A percentile compares a stretch with the other conserved stretches of the same genome.
Conservation (phyloP, 768 basidiomycete species). For the Tulasnella sp. region DNA sequence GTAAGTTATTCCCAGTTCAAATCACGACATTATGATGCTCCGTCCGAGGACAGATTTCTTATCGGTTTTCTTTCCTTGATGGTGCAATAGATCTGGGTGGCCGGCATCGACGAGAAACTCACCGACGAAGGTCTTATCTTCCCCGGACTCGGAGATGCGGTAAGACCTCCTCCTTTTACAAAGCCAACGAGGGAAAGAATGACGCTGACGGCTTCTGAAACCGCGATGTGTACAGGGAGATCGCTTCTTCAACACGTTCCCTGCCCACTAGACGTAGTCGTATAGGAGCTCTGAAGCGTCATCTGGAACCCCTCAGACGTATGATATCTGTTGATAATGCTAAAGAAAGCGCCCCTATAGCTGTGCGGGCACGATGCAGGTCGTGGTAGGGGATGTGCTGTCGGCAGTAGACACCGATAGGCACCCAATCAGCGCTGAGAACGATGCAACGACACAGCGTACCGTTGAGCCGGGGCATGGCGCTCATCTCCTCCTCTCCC, state of each 20-base stretch:
- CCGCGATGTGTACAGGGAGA: slow-evolving; percentile 63
- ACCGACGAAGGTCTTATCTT: slow-evolving; percentile 76
- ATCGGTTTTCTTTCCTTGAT: slow-evolving; percentile 1
- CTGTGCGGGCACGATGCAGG: slow-evolving; percentile 28
- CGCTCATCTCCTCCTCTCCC: slow-evolving; percentile 17
- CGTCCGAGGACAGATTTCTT: neutral
- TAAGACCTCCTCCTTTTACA: slow-evolving; percentile 42
- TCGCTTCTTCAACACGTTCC: slow-evolving; percentile 75
- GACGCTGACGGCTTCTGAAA: neutral
- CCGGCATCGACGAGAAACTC: slow-evolving; percentile 73
- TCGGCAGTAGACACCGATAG: slow-evolving; percentile 9
- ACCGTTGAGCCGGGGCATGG: neutral
- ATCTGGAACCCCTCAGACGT: neutral
- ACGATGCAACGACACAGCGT: neutral
- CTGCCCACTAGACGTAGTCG: slow-evolving; percentile 20
- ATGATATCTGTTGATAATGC: slow-evolving; percentile 15
- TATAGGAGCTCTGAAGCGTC: slow-evolving; percentile 13
- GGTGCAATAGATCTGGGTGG: slow-evolving; percentile 76
- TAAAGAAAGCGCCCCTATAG: slow-evolving; percentile 8
- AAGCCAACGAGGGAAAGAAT: neutral
- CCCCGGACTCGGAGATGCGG: slow-evolving; percentile 92
- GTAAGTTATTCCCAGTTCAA: slow-evolving; percentile 47
- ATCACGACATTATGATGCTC: neutral
- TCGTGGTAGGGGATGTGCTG: slow-evolving; percentile 16
- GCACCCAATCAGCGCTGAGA: slow-evolving; percentile 19